These are phyloP conservation scores for Claviceps sp. DNA, from an alignment of 2,329 filamentous ascomycete genomes.

Conservation along the genomic window DNA sequence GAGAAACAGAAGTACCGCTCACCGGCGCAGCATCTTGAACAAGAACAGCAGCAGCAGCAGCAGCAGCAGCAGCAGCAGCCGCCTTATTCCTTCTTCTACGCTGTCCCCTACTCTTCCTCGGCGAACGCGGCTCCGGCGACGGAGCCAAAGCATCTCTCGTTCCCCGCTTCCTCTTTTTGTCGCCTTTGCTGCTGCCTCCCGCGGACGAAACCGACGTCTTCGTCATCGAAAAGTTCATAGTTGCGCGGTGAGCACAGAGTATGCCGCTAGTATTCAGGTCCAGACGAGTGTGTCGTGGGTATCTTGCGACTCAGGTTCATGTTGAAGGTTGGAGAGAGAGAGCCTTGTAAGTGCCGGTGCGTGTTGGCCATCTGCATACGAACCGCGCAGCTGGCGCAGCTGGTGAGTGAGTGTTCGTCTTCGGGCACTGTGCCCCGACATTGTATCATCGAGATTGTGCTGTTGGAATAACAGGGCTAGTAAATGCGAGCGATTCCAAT, in stretches of 20 bases:
- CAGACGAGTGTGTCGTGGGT: slow-evolving; percentile 1
- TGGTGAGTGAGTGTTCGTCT: background rate
- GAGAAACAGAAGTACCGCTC: background rate
- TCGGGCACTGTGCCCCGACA: too few species aligned
- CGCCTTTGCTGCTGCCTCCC: background rate
- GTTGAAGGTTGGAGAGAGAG: slow-evolving; percentile 3
- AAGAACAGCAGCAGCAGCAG: too few species aligned
- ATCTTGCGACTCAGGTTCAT: slow-evolving; percentile 5
- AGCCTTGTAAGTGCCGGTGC: slow-evolving; percentile 4
- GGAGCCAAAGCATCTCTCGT: background rate
- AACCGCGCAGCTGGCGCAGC: slow-evolving; percentile 7
- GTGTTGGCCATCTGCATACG: slow-evolving; percentile 10
- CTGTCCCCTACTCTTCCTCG: background rate
- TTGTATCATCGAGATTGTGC: too few species aligned
- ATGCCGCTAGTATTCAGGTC: slow-evolving; percentile 1
- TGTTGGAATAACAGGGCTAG: too few species aligned
- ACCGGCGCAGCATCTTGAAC: too few species aligned
- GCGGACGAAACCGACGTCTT: background rate
- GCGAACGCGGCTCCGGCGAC: background rate
- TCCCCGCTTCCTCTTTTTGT: background rate
- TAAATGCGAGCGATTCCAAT: too few species aligned
- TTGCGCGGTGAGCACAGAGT: background rate
- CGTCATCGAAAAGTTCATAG: background rate
- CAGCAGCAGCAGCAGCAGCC: background rate
- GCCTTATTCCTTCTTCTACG: background rate